Evolutionary conservation across 2,329 filamentous ascomycete genomes (phyloP).

Genomic region (Mycosphaerella arachidis): DNA sequence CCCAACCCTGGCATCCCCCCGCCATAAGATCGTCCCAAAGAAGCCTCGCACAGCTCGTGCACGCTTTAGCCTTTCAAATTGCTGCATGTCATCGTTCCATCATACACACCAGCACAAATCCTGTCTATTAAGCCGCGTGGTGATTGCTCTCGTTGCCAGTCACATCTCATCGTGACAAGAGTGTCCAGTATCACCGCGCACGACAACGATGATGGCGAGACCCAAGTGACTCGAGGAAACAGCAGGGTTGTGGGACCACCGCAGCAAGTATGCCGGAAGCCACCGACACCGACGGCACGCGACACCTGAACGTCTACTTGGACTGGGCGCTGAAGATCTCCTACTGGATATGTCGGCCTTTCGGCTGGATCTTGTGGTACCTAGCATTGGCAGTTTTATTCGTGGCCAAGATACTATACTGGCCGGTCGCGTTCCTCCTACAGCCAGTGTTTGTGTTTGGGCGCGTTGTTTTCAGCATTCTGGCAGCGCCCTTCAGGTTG

Average conservation of each 20-base stretch:
- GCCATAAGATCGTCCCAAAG: background rate
- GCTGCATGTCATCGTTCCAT: slow-evolving; percentile 1
- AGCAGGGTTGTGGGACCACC: background rate
- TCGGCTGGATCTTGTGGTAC: slow-evolving; percentile 38
- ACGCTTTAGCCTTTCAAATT: background rate
- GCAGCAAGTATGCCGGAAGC: background rate
- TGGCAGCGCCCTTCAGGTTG: slow-evolving; percentile 48
- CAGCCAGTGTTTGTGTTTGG: slow-evolving; percentile 49
- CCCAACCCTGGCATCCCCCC: background rate
- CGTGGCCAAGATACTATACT: slow-evolving; percentile 46
- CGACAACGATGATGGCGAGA: background rate
- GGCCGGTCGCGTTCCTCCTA: slow-evolving; percentile 44
- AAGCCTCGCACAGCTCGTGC: background rate
- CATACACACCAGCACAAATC: background rate
- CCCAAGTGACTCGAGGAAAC: background rate
- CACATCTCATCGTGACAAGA: background rate
- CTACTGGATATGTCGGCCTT: slow-evolving; percentile 37
- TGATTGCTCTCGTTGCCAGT: background rate
- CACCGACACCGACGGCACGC: background rate
- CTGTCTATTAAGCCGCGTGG: background rate
- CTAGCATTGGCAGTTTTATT: slow-evolving; percentile 37
- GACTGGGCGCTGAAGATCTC: slow-evolving; percentile 16
- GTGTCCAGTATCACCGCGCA: background rate
- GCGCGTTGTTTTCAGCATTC: slow-evolving; percentile 37
- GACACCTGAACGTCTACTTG: slow-evolving; percentile 10